Evolutionary conservation across 768 basidiomycete species (phyloP).

Genomic region (Mycena chlorophos): DNA sequence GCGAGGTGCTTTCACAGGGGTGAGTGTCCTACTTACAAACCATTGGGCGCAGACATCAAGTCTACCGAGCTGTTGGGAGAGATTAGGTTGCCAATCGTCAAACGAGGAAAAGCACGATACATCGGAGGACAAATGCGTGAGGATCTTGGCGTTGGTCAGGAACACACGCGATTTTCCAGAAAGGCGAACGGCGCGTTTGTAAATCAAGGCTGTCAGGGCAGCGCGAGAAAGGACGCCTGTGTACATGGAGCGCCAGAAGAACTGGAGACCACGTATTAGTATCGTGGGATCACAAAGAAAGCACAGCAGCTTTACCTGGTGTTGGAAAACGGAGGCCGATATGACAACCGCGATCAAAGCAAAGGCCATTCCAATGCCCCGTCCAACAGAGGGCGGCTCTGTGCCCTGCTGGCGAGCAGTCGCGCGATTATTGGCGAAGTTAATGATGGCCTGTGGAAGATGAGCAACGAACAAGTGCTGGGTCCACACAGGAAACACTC

Average conservation of each 20-base stretch:
- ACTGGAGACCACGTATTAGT: constrained; percentile 36
- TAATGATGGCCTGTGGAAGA: constrained; percentile 51
- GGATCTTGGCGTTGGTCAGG: constrained; percentile 59
- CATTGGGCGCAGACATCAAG: constrained; percentile 67
- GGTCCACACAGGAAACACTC: neutral
- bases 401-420: constrained; percentile 38
- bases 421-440: constrained; percentile 53
- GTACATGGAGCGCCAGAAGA: constrained; percentile 71
- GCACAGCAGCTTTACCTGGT: constrained; percentile 47
- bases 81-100: constrained; percentile 2
- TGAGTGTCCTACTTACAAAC: constrained; percentile 53
- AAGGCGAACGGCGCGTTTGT: constrained; percentile 65
- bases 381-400: constrained; percentile 43
- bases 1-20: constrained; percentile 5
- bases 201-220: constrained; percentile 68
- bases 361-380: constrained; percentile 59
- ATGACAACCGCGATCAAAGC: constrained; percentile 54
- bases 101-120: constrained; percentile 30
- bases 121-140: constrained; percentile 68
- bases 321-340: constrained; percentile 54
- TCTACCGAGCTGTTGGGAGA: constrained; percentile 47
- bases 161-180: constrained; percentile 65
- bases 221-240: constrained; percentile 66
- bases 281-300: neutral
- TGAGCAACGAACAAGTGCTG: neutral